Evolutionary conservation across 805 yeast species (phyloP), one percentile per base, ranked within the genome.

Genomic region (Lachancea sp.): DNA sequence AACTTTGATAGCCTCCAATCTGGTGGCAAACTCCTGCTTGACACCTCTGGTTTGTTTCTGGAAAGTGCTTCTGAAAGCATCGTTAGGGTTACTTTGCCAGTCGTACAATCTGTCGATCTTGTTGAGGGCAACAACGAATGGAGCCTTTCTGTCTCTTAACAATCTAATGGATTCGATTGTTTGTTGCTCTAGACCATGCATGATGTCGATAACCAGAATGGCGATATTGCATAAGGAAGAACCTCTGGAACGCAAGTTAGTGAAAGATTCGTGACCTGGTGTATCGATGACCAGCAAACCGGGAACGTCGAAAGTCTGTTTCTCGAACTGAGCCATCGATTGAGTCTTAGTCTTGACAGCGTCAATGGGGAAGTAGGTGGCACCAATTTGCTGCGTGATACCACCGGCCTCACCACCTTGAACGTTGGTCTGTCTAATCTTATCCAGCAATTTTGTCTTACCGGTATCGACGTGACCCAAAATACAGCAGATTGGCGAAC

Each of bases 321-420:
- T 85, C 66, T 87, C 96, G 63, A 81, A 85, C 52, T 80, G 74
- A 46, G 85, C 79, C 97, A 93, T 91, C 41, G 85, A 95, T 38
- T 80, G 84, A 22, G 98, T 93, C 72, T 93, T 93, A 62, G 81
- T 81, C 67, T 82, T 82, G 60, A 93, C 87, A 36, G 97, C 89
- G 26, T 85, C 95, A 55, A 93, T 89, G 50, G 99, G 99, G 87
- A 93, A 93, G 67, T 93, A 93, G 18, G 99, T 93, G 46, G 99
- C 99, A 79, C 99, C 99, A 64, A 93, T 93, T 72, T 93, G 99
- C 77, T 93, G 99, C 53, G 99, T 93, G 67, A 93, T 93, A 74
- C 99, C 99, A 74, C 99, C 99, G 45, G 99, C 99, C 73, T 93
- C 99, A 63, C 99, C 99, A 67, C 97, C 99, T 74, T 93, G 99